phyloP scores from a whole-genome alignment of 257 asterid genomes.

The Prunella vulgaris region DNA sequence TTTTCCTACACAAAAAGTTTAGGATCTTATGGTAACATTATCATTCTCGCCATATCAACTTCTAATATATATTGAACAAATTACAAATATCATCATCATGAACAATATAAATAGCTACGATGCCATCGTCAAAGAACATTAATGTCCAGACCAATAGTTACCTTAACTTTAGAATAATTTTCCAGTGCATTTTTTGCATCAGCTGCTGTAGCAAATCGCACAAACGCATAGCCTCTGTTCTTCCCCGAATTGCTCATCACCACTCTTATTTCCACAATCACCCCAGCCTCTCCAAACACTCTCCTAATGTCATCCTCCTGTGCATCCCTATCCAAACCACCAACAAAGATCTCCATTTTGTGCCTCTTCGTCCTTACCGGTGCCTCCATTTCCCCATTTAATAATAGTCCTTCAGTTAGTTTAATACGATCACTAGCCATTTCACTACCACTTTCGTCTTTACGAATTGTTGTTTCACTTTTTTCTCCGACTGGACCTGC shows the following conservation, averaged over 20 bases:
- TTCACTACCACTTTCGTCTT: slow-evolving; percentile 18
- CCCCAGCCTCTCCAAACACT: slow-evolving; percentile 51
- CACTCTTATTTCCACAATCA: slow-evolving; percentile 45
- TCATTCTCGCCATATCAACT: neutral
- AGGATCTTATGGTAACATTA: neutral
- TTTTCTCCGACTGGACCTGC: slow-evolving; percentile 20
- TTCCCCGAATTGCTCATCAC: slow-evolving; percentile 46
- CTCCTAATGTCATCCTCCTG: slow-evolving; percentile 53
- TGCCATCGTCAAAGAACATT: neutral
- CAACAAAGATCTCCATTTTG: slow-evolving; percentile 56
- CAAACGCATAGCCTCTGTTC: slow-evolving; percentile 69
- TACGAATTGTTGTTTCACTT: slow-evolving; percentile 4
- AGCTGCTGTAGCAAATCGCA: slow-evolving; percentile 56
- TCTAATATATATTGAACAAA: slow-evolving; percentile 6
- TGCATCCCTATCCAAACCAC: slow-evolving; percentile 54
- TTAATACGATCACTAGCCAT: slow-evolving; percentile 29
- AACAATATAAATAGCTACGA: neutral
- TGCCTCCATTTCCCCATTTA: slow-evolving; percentile 40
- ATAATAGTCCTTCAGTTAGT: slow-evolving; percentile 25
- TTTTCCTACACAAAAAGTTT: neutral
- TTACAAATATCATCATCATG: slow-evolving; percentile 5
- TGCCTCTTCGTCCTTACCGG: slow-evolving; percentile 43
- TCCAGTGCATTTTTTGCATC: slow-evolving; percentile 63
- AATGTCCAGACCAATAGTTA: slow-evolving; percentile 22
- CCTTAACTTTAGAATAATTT: slow-evolving; percentile 54